A percentile compares a stretch with the other conserved stretches of the same genome.
Conservation (phyloP, 148 eudicot species). For the Nepenthes mirabilis region DNA sequence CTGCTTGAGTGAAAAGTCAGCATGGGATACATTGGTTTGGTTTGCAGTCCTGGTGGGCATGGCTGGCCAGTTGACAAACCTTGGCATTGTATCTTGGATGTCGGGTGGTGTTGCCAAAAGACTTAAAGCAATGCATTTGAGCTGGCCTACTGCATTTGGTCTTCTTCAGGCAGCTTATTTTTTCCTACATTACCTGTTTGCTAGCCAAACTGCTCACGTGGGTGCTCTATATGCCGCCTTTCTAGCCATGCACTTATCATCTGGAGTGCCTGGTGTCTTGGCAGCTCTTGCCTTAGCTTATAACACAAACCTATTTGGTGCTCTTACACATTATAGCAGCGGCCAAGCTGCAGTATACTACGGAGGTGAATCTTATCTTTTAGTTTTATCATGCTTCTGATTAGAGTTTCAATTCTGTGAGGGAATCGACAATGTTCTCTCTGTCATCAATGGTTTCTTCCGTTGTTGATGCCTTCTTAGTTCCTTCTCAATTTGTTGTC, state of each 20-base stretch:
- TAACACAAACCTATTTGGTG: slow-evolving; percentile 82
- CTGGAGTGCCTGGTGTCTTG: slow-evolving; percentile 80
- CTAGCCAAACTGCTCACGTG: slow-evolving; percentile 94
- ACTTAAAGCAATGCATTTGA: slow-evolving; percentile 58
- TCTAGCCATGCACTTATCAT: slow-evolving; percentile 82
- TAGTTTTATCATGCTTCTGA: neutral
- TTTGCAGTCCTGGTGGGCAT: slow-evolving; percentile 94
- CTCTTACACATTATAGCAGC: slow-evolving; percentile 91
- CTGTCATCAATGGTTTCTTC: no score
- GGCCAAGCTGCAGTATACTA: slow-evolving; percentile 97
- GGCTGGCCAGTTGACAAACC: slow-evolving; percentile 87
- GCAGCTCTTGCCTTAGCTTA: slow-evolving; percentile 82
- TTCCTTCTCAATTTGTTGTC: no score
- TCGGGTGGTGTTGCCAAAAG: slow-evolving; percentile 59
- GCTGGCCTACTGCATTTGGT: slow-evolving; percentile 92
- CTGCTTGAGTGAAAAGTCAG: slow-evolving; percentile 86
- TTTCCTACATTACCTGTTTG: slow-evolving; percentile 84
- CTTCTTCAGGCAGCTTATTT: slow-evolving; percentile 87
- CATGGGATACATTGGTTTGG: slow-evolving; percentile 99
- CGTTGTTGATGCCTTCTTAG: no score
- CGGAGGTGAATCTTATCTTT: slow-evolving; percentile 43
- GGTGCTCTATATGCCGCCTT: slow-evolving; percentile 92
- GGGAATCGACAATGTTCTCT: no score
- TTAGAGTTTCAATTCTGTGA: no score
- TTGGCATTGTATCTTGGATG: slow-evolving; percentile 92